Conservation (phyloP, 495 filamentous ascomycete species). For the Daldinia loculata region DNA sequence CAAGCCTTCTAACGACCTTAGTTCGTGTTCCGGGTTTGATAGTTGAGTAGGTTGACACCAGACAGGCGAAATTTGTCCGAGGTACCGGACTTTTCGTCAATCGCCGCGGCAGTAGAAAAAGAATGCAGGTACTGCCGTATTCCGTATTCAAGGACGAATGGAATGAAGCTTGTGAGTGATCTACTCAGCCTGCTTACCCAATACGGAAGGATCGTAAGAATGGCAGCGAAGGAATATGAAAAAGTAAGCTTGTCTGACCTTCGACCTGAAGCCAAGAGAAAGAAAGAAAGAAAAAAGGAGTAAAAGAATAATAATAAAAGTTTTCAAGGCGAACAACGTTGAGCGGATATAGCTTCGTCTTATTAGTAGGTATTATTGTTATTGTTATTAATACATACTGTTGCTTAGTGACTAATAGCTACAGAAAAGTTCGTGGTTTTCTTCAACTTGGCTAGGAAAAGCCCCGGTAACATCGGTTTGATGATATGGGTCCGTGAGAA, state of each 20-base stretch:
- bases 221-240: conserved; percentile 16
- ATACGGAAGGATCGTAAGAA: conserved; percentile 36
- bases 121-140: conserved; percentile 13
- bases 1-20: neutral
- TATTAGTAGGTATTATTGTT: conserved; percentile 9
- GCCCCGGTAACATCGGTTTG: conserved; percentile 31
- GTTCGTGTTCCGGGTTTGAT: conserved; percentile 3
- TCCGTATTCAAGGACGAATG: conserved; percentile 13
- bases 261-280: conserved; percentile 15
- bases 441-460: conserved; percentile 28
- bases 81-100: conserved; percentile 4
- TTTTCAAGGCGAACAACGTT: conserved; percentile 6
- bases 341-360: conserved; percentile 18
- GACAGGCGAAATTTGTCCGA: conserved; percentile 6
- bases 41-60: neutral
- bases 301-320: neutral
- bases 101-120: conserved; percentile 6
- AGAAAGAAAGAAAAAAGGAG: neutral
- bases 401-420: conserved; percentile 4
- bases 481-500: conserved; percentile 36
- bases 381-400: neutral
- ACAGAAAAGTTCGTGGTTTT: conserved; percentile 17
- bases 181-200: conserved; percentile 30
- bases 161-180: conserved; percentile 1
- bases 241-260: conserved; percentile 39